These are phyloP conservation scores for Amoebophrya sp. DNA, from an alignment of 169 alveolate genomes.

Conservation along the genomic window DNA sequence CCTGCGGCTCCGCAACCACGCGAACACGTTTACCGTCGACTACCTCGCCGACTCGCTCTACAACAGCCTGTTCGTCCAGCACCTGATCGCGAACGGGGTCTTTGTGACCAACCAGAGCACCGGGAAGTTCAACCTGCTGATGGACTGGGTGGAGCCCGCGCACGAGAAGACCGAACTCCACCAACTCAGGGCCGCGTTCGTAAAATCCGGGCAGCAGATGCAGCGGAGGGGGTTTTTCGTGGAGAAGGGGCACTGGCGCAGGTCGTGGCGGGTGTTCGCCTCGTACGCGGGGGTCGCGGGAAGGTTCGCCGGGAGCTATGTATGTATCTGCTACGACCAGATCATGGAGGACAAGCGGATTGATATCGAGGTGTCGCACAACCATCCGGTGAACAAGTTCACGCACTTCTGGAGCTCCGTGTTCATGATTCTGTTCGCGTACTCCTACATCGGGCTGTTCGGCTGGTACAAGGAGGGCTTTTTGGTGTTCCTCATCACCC, in stretches of 20 bases:
- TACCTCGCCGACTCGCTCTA: neutral
- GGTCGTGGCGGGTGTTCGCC: too few relatives aligned
- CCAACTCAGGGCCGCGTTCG: neutral
- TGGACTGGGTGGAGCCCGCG: neutral
- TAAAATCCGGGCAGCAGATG: neutral
- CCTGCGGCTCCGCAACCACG: neutral
- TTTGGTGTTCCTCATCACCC: neutral
- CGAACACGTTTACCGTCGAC: neutral
- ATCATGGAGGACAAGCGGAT: neutral
- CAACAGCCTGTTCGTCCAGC: neutral
- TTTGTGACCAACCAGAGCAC: neutral
- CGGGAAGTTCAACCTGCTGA: neutral
- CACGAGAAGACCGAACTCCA: neutral
- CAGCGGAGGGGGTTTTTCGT: neutral
- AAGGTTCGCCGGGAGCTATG: neutral
- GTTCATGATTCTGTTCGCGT: neutral
- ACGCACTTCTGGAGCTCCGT: neutral
- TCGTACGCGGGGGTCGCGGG: neutral
- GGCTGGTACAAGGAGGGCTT: neutral
- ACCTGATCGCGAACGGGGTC: neutral
- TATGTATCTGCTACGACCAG: neutral
- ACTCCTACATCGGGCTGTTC: neutral
- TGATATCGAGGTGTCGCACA: neutral
- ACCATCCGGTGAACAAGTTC: slow-evolving; percentile 1
- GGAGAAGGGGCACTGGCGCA: neutral